Base-by-base conservation (phyloP, 768 basidiomycete genomes). In the Boletus reticuloceps region DNA sequence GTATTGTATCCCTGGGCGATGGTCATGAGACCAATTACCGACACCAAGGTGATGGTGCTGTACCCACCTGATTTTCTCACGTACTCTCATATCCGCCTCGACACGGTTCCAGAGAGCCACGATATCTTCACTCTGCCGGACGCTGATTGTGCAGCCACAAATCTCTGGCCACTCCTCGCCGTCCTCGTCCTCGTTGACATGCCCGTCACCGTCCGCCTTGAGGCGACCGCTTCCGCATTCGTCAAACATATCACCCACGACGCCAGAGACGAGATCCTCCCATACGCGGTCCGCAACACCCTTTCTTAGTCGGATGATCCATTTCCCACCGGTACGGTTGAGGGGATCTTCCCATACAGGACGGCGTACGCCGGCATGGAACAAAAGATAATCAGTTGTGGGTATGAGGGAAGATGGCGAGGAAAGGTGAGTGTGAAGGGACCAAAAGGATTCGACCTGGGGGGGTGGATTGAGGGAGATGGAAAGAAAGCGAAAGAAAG, bases 321-420 rank as follows among this genome's bases (percentile, higher is more conserved):
- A 98, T 72, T 95, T 96, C 5, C 94, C 95, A 27, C 95, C 95
- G 16, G 83, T 69, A 47, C 85, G 70, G 69, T 97, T 97, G 53
- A 93, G 76, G 14, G 93, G 89, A 71, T 97, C 94, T 69, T 98
- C 96, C 96, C 96, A 98, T 4, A 96, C 89, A 1, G 96, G 95
- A 41, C 92, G 81, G 22, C 88, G 86, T 54, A 98, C 79, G 39
- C 86, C 86, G 3, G 83, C 77, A 62, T 94, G 91, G 76, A 98
- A 97, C 59, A 97, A 81, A 32, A 98, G 85, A 59, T 96, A 92
- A 74, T 98, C 96, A 5, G 95, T 96, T 4, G 94, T 96, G 7
- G 94, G 89, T 12, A 84, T 79, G 25, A 98, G 80, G 13, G 82
- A 79, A 2, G 91, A 94, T 2, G 95, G 94, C 1, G 91, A 85